Evolutionary conservation across 371 early-diverging fungal species (phyloP).

Genomic region (Apophysomyces sp.): DNA sequence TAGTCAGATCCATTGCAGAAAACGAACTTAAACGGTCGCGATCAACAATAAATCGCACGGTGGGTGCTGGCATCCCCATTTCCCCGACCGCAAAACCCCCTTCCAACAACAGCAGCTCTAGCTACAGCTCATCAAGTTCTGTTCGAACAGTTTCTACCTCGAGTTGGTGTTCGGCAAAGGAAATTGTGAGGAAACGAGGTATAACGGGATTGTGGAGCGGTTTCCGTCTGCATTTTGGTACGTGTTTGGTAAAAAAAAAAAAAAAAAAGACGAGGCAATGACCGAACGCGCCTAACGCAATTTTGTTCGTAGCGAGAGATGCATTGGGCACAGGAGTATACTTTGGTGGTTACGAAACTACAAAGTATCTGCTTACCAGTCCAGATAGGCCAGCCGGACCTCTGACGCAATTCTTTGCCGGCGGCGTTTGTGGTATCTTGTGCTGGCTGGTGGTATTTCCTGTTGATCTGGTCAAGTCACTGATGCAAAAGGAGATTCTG

Average conservation of each 20-base stretch:
- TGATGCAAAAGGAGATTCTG: constrained; percentile 74
- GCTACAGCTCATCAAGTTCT: background rate
- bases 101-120: background rate
- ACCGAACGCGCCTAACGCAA: no score
- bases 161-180: constrained; percentile 58
- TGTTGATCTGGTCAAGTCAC: constrained; percentile 75
- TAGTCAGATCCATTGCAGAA: constrained; percentile 23
- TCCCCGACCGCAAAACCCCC: constrained; percentile 8
- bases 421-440: constrained; percentile 78
- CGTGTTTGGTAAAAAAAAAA: background rate
- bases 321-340: constrained; percentile 77
- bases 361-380: constrained; percentile 61
- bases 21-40: constrained; percentile 6
- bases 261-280: background rate
- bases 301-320: constrained; percentile 60
- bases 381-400: constrained; percentile 54
- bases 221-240: constrained; percentile 49
- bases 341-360: constrained; percentile 78
- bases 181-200: constrained; percentile 55
- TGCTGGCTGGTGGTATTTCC: constrained; percentile 85
- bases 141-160: constrained; percentile 31
- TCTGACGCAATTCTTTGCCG: constrained; percentile 71
- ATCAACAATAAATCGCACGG: constrained; percentile 20
- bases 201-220: constrained; percentile 51
- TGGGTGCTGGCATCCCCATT: constrained; percentile 35